Conservation (phyloP, 441 rosid species). For the Raphanus hybrid region DNA sequence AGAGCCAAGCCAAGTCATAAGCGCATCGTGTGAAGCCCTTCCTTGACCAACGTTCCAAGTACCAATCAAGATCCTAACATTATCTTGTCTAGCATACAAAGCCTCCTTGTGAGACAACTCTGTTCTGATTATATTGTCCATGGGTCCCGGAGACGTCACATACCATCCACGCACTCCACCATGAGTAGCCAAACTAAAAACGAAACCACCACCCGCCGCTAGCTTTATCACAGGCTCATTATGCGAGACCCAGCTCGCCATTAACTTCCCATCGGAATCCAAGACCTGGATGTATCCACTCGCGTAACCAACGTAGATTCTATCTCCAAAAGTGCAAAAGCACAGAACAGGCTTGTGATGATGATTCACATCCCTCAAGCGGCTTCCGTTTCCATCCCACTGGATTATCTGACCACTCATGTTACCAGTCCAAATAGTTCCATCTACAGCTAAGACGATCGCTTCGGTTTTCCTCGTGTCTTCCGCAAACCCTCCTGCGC, state of each 20-base stretch:
- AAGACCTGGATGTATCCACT: constrained; percentile 81
- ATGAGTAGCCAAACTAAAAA: constrained; percentile 89
- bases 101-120: constrained; percentile 67
- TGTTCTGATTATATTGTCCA: constrained; percentile 67
- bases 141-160: constrained; percentile 83
- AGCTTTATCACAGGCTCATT: constrained; percentile 83
- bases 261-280: constrained; percentile 83
- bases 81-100: constrained; percentile 57
- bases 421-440: constrained; percentile 63
- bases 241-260: constrained; percentile 88
- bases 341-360: constrained; percentile 78
- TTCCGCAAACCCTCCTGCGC: constrained; percentile 83
- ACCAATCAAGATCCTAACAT: constrained; percentile 72
- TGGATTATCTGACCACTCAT: constrained; percentile 77
- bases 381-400: constrained; percentile 91
- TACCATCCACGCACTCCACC: constrained; percentile 97
- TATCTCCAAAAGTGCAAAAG: constrained; percentile 77
- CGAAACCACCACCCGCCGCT: constrained; percentile 68
- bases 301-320: constrained; percentile 80
- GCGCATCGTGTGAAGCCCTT: constrained; percentile 81
- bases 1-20: constrained; percentile 86
- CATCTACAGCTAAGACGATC: constrained; percentile 49
- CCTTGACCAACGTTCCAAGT: constrained; percentile 99
- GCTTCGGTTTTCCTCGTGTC: constrained; percentile 91
- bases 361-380: constrained; percentile 73